Evolutionary conservation across 768 basidiomycete genomes (phyloP).

Genomic region (button mushroom (Agaricus bisporus)): DNA sequence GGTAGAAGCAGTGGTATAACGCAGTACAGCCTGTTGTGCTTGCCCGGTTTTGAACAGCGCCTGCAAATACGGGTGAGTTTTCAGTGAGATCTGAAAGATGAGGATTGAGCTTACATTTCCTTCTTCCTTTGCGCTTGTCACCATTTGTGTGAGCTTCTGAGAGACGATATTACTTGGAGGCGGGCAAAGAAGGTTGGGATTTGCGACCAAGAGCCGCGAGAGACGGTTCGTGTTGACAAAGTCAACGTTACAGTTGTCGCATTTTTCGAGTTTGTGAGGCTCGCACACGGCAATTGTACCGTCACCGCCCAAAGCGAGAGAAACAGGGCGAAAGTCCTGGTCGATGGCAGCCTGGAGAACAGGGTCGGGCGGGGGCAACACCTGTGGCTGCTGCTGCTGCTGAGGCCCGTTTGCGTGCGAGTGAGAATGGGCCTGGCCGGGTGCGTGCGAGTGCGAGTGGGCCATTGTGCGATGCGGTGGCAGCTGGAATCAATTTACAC

Average conservation of each 20-base stretch:
- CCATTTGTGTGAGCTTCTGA: slow-evolving; percentile 66
- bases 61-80: slow-evolving; percentile 35
- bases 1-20: slow-evolving; percentile 74
- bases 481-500: background rate
- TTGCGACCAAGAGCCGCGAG: slow-evolving; percentile 58
- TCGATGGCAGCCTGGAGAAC: slow-evolving; percentile 73
- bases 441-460: slow-evolving; percentile 58
- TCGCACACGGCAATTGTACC: slow-evolving; percentile 53
- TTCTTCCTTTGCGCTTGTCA: slow-evolving; percentile 83
- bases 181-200: slow-evolving; percentile 70
- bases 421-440: slow-evolving; percentile 46
- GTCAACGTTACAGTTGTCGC: slow-evolving; percentile 67
- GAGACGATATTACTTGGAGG: slow-evolving; percentile 77
- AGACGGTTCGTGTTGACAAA: slow-evolving; percentile 74
- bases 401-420: slow-evolving; percentile 42
- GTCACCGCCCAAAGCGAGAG: slow-evolving; percentile 50
- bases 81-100: slow-evolving; percentile 5
- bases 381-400: slow-evolving; percentile 35
- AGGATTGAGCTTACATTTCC: slow-evolving; percentile 68
- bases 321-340: slow-evolving; percentile 55
- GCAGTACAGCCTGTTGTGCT: slow-evolving; percentile 62
- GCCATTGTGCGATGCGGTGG: slow-evolving; percentile 38
- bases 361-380: slow-evolving; percentile 57
- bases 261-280: slow-evolving; percentile 66
- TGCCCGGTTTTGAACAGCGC: slow-evolving; percentile 72